phyloP scores from a whole-genome alignment of 2,329 filamentous ascomycete species.

The Canariomyces notabilis region DNA sequence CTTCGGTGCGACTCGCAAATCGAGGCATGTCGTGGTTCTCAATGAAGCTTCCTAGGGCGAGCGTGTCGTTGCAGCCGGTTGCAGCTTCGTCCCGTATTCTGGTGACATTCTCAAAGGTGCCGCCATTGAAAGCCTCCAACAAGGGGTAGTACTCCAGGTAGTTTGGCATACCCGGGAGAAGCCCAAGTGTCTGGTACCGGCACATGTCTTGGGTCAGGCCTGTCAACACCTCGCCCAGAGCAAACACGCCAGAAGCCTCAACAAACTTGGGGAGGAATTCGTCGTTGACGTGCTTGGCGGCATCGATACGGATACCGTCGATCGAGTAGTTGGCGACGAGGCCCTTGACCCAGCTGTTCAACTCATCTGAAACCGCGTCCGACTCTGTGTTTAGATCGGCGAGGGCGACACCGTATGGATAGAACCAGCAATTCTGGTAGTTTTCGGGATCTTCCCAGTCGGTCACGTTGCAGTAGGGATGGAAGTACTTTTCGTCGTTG shows the following conservation, averaged over 20 bases:
- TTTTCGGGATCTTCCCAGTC: conserved; percentile 48
- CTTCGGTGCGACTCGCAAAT: conserved; percentile 47
- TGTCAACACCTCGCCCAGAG: conserved; percentile 56
- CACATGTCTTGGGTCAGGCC: conserved; percentile 48
- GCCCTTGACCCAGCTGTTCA: conserved; percentile 53
- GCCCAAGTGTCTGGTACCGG: conserved; percentile 48
- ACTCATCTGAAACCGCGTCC: conserved; percentile 42
- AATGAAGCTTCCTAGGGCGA: conserved; percentile 46
- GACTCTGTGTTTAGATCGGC: conserved; percentile 58
- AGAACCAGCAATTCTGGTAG: conserved; percentile 46
- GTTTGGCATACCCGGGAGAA: conserved; percentile 50
- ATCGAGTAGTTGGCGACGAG: conserved; percentile 58
- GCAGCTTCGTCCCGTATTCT: conserved; percentile 35
- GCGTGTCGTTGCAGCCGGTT: conserved; percentile 38
- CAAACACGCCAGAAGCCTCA: conserved; percentile 51
- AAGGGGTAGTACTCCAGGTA: conserved; percentile 45
- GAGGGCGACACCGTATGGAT: conserved; percentile 49
- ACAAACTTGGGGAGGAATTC: conserved; percentile 54
- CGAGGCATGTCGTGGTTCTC: conserved; percentile 57
- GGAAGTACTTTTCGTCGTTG: conserved; percentile 54
- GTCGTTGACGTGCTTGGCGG: conserved; percentile 56
- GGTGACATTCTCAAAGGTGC: conserved; percentile 36
- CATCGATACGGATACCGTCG: conserved; percentile 58
- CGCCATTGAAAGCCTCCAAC: conserved; percentile 33
- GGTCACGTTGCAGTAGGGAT: conserved; percentile 51